These are phyloP conservation scores for Symmetrospora coprosmae DNA, from an alignment of 768 basidiomycete species.

Conservation along the genomic window DNA sequence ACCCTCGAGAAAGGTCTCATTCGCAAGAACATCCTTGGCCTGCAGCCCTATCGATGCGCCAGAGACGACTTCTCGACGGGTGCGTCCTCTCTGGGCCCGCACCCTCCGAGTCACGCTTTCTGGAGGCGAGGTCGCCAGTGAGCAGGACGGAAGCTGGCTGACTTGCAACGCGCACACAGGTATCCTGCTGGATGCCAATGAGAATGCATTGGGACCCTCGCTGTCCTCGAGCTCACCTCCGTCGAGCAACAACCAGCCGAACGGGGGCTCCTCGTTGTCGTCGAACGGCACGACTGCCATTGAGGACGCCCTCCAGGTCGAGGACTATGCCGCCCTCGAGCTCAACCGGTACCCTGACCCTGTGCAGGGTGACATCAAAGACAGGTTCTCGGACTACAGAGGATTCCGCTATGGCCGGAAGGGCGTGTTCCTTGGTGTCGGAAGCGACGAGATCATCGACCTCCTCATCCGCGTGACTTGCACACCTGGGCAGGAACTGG, in stretches of 20 bases:
- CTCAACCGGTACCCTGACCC: slow-evolving; percentile 92
- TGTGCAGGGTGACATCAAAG: slow-evolving; percentile 63
- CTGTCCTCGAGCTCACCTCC: slow-evolving; percentile 2
- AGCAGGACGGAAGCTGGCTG: too few species aligned
- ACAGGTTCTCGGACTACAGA: slow-evolving; percentile 57
- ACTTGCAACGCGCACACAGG: slow-evolving; percentile 47
- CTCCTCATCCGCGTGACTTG: slow-evolving; percentile 82
- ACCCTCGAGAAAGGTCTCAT: slow-evolving; percentile 59
- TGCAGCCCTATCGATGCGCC: slow-evolving; percentile 88
- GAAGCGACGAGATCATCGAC: slow-evolving; percentile 93
- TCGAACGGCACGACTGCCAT: not conserved
- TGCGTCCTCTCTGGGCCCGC: not conserved
- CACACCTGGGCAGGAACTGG: slow-evolving; percentile 56
- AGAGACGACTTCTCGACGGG: slow-evolving; percentile 64
- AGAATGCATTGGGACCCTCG: slow-evolving; percentile 83
- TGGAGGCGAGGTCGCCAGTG: too few species aligned
- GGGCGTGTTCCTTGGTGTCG: slow-evolving; percentile 84
- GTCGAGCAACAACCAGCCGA: slow-evolving; percentile 12
- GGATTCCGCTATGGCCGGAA: slow-evolving; percentile 48
- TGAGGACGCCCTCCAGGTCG: not conserved
- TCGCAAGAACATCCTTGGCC: slow-evolving; percentile 79
- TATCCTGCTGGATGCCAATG: slow-evolving; percentile 91
- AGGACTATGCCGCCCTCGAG: slow-evolving; percentile 25
- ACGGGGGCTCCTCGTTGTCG: slow-evolving; percentile 19
- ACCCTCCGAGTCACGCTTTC: too few species aligned